phyloP scores from a whole-genome alignment of 305 asterid species.

The Ilex paraguariensis region DNA sequence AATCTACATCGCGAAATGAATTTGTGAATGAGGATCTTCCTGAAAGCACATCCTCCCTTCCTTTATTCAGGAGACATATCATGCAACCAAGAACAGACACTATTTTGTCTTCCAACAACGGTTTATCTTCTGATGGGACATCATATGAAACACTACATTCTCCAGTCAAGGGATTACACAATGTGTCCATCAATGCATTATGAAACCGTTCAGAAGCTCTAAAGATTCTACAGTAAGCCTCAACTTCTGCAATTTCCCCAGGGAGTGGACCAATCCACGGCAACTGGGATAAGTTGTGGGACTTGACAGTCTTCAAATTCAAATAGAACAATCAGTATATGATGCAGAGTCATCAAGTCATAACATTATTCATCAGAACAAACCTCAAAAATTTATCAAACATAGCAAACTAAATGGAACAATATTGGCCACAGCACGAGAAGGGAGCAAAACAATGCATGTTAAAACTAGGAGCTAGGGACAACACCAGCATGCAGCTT shows the following conservation, averaged over 20 bases:
- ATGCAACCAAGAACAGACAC: slow-evolving; percentile 98
- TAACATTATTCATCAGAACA: too few species aligned
- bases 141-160: slow-evolving; percentile 87
- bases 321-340: slow-evolving; percentile 20
- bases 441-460: too few species aligned
- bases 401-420: too few species aligned
- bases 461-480: too few species aligned
- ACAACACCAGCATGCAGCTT: too few species aligned
- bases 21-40: slow-evolving; percentile 72
- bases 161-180: slow-evolving; percentile 90
- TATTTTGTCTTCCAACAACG: slow-evolving; percentile 77
- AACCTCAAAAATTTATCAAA: too few species aligned
- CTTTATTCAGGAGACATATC: slow-evolving; percentile 91
- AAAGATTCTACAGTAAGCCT: slow-evolving; percentile 95
- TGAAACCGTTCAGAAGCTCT: slow-evolving; percentile 93
- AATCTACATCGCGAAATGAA: slow-evolving; percentile 58
- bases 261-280: slow-evolving; percentile 94
- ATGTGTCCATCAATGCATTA: slow-evolving; percentile 80
- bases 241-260: slow-evolving; percentile 95
- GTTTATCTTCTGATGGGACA: slow-evolving; percentile 70
- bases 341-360: slow-evolving; percentile 2
- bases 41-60: slow-evolving; percentile 83
- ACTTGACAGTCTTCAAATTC: slow-evolving; percentile 44
- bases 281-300: slow-evolving; percentile 49
- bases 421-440: too few species aligned